Base-by-base conservation (phyloP, 306 rosid genomes). In the Hylodesmum podocarpum region DNA sequence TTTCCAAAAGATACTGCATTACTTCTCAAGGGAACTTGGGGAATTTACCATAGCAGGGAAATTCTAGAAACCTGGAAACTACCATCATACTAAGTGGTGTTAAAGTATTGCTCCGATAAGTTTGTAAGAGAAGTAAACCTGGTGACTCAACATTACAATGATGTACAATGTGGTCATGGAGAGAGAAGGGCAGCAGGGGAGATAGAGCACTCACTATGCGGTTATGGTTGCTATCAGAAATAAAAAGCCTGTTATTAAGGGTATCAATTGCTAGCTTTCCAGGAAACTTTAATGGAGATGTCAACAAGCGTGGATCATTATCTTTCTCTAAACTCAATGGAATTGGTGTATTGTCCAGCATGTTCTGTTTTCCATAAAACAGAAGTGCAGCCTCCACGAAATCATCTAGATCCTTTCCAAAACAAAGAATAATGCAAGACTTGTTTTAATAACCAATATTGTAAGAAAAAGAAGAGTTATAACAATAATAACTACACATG, bases 201-300 rank as follows among this genome's bases (percentile, higher is more conserved):
- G 79, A 63, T 68, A 78, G 84, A 76, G 71, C 31, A 81, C 90
- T 29, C 88, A 92, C 97, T 84, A 94, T 88, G 88, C 96, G 96
- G 72, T 94, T 92, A 73, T 92, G 97, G 84, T 88, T 94, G 83
- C 98, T 94, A 87, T 94, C 98, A 62, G 98, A 92, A 81, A 94
- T 92, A 83, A 94, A 94, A 85, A 94, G 98, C 86, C 97, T 94
- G 84, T 90, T 82, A 79, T 94, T 94, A 66, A 86, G 90, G 75
- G 82, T 89, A 85, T 92, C 97, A 64, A 89, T 72, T 27, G 97
- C 92, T 61, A 94, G 89, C 91, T 94, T 94, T 73, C 98, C 98
- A 41, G 98, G 98, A 88, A 92, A 94, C 90, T 94, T 94, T 78
- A 94, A 82, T 4, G 98, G 98, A 65, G 98, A 94, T 59, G 91